A percentile compares a stretch with the other conserved stretches of the same genome.
These are phyloP conservation scores for Pneumocystis jirovecii DNA, from an alignment of 1,139 yeast genomes.

Conservation along the genomic window DNA sequence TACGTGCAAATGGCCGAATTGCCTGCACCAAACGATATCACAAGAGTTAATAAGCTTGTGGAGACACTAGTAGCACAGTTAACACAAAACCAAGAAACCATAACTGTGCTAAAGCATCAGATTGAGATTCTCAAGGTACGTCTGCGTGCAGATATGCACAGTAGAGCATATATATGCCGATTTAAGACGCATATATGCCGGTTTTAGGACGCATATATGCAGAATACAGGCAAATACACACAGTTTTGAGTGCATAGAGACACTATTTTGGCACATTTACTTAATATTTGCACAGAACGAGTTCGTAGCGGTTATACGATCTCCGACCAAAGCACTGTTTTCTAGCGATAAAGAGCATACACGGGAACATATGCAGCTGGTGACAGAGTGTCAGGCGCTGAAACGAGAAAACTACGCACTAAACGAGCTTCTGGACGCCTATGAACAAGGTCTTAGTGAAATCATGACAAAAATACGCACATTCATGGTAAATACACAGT, in stretches of 20 bases:
- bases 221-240: too few relatives aligned
- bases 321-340: background rate
- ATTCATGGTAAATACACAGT: background rate
- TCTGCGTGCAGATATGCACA: too few relatives aligned
- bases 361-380: background rate
- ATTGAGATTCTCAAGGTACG: background rate
- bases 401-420: background rate
- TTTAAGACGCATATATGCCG: background rate
- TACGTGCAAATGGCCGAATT: background rate
- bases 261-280: background rate
- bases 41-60: background rate
- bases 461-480: background rate
- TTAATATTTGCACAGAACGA: background rate
- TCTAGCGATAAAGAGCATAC: background rate
- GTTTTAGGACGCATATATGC: background rate
- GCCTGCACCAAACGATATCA: background rate
- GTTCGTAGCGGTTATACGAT: background rate
- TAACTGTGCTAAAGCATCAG: background rate
- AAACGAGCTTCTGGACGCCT: background rate
- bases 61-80: background rate
- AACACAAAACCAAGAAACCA: background rate
- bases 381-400: background rate
- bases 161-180: background rate
- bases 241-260: too few relatives aligned
- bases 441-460: background rate